phyloP scores from a whole-genome alignment of 2,329 filamentous ascomycete genomes.

The Zymoseptoria brevis region DNA sequence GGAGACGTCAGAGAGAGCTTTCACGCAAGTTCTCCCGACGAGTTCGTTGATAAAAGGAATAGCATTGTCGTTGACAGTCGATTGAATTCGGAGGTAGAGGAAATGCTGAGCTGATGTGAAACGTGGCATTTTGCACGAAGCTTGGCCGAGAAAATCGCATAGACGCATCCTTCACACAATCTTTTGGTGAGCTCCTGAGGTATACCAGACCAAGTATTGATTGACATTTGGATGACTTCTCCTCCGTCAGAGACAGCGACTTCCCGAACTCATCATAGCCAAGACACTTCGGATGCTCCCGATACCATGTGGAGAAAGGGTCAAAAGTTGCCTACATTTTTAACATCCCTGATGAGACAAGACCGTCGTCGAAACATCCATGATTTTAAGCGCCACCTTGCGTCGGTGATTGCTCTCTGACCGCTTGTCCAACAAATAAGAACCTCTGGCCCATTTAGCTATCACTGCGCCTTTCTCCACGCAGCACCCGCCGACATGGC shows the following conservation, averaged over 20 bases:
- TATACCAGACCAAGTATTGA: neutral
- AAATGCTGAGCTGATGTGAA: neutral
- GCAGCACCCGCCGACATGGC: slow-evolving; percentile 3
- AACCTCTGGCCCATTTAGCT: neutral
- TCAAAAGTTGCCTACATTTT: neutral
- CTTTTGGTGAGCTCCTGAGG: neutral
- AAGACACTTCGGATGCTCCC: neutral
- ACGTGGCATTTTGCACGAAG: neutral
- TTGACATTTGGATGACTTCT: neutral
- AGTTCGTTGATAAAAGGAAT: no score
- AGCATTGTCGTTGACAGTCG: neutral
- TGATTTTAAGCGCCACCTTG: neutral
- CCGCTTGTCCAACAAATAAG: neutral
- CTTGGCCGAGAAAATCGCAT: neutral
- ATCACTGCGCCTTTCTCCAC: neutral
- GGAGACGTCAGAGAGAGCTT: neutral
- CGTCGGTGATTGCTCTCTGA: neutral
- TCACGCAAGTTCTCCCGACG: no score
- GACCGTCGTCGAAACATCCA: neutral
- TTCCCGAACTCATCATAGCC: neutral
- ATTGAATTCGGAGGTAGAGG: neutral
- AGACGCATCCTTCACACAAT: neutral
- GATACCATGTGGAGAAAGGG: neutral
- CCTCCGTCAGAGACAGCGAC: neutral
- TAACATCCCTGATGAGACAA: neutral